Evolutionary conservation across 2,329 filamentous ascomycete genomes (phyloP).

Genomic region (Mariannaea sp.): DNA sequence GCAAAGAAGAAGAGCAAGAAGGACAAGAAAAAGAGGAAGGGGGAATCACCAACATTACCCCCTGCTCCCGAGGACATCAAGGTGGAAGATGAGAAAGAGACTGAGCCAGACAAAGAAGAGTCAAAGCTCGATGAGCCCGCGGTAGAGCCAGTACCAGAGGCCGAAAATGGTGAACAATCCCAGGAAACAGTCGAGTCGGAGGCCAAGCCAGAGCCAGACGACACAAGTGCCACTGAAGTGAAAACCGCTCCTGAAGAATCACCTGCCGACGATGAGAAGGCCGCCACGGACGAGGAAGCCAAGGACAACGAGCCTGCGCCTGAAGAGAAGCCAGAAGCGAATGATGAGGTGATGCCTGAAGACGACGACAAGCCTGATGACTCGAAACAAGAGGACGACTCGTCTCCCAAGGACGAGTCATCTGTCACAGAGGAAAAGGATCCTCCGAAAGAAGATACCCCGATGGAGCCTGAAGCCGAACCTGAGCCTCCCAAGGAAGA

Average conservation of each 20-base stretch:
- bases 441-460: background rate
- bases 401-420: constrained; percentile 4
- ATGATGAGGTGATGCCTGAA: background rate
- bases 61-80: constrained; percentile 23
- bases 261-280: background rate
- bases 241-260: constrained; percentile 1
- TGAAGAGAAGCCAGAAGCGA: background rate
- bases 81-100: constrained; percentile 26
- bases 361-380: background rate
- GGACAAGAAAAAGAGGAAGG: constrained; percentile 5
- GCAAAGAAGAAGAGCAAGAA: constrained; percentile 21
- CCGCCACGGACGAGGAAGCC: constrained; percentile 7
- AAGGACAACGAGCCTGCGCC: background rate
- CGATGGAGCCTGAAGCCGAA: constrained; percentile 1
- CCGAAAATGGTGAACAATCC: no score
- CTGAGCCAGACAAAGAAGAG: constrained; percentile 18
- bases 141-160: constrained; percentile 1
- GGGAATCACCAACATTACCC: constrained; percentile 7
- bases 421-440: constrained; percentile 10
- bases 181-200: background rate
- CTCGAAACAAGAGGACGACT: background rate
- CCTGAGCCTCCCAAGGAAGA: constrained; percentile 16
- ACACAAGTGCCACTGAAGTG: background rate
- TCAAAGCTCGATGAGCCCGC: constrained; percentile 5
- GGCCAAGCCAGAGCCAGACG: background rate